Percentiles rank a stretch among this genome's conserved stretches.
These are phyloP conservation scores for Peronospora tabacina DNA, from an alignment of 352 stramenopile genomes.

Conservation along the genomic window DNA sequence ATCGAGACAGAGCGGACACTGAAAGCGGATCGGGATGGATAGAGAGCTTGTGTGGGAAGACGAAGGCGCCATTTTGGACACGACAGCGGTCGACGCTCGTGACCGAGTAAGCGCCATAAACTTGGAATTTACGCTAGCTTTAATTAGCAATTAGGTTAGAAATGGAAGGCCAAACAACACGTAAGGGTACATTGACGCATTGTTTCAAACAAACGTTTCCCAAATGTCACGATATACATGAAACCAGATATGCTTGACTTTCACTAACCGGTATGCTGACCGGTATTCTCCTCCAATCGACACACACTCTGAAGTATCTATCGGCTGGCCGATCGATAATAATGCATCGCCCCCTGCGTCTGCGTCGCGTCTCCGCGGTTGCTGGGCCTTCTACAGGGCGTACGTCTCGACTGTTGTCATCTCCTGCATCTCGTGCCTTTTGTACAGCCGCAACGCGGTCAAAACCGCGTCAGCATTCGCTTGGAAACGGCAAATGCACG, in stretches of 20 bases:
- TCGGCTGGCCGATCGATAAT: conserved; percentile 19
- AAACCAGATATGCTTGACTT: too few relatives aligned
- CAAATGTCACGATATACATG: not conserved
- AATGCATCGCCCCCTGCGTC: conserved; percentile 29
- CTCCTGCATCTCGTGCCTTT: not conserved
- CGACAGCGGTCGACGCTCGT: conserved; percentile 7
- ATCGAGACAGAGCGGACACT: conserved; percentile 76
- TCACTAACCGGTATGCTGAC: not conserved
- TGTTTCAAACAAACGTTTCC: too few relatives aligned
- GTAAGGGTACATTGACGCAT: too few relatives aligned
- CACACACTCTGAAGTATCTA: not conserved
- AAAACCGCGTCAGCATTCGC: conserved; percentile 6
- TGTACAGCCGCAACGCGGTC: not conserved
- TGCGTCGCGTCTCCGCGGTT: conserved; percentile 15
- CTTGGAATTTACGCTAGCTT: conserved; percentile 1
- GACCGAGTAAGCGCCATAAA: conserved; percentile 29
- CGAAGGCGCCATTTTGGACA: conserved; percentile 2
- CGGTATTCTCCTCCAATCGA: conserved; percentile 3
- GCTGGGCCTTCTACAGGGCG: not conserved
- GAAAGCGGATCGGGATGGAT: conserved; percentile 50
- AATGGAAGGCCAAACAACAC: too few relatives aligned
- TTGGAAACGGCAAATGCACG: not conserved
- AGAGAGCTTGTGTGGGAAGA: conserved; percentile 11
- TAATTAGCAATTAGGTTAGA: not conserved
- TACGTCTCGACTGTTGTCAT: not conserved